phyloP scores from a whole-genome alignment of 192 early-diverging fungal species.

The Anaeromyces robustus region DNA sequence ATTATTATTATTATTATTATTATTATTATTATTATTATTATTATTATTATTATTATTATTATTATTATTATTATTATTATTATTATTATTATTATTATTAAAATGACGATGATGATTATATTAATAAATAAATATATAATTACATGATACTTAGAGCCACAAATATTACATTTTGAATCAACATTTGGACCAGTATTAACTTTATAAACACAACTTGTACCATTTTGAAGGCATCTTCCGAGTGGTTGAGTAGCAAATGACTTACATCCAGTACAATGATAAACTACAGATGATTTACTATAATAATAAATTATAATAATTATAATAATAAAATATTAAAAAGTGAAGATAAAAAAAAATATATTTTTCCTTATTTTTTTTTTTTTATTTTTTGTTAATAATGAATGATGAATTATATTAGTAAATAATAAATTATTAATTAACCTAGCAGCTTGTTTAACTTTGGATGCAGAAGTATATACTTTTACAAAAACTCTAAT shows the following conservation, averaged over 20 bases:
- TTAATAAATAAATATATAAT: conserved; percentile 3
- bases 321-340: too few species aligned
- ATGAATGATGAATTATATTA: too few species aligned
- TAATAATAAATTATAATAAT: too few species aligned
- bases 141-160: conserved; percentile 56
- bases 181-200: conserved; percentile 44
- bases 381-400: background rate
- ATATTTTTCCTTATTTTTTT: too few species aligned
- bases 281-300: conserved; percentile 68
- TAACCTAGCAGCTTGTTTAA: conserved; percentile 59
- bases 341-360: too few species aligned
- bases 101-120: conserved; percentile 59
- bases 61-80: conserved; percentile 5
- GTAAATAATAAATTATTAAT: too few species aligned
- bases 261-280: conserved; percentile 72
- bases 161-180: conserved; percentile 49
- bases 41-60: conserved; percentile 5
- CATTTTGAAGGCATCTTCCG: conserved; percentile 43
- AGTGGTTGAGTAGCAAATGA: conserved; percentile 55
- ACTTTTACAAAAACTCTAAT: conserved; percentile 91
- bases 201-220: conserved; percentile 39
- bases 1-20: background rate
- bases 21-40: conserved; percentile 4
- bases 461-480: conserved; percentile 45
- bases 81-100: conserved; percentile 41